These are phyloP conservation scores for Fusarium nygamai DNA, from an alignment of 2,329 filamentous ascomycete genomes.

Conservation along the genomic window DNA sequence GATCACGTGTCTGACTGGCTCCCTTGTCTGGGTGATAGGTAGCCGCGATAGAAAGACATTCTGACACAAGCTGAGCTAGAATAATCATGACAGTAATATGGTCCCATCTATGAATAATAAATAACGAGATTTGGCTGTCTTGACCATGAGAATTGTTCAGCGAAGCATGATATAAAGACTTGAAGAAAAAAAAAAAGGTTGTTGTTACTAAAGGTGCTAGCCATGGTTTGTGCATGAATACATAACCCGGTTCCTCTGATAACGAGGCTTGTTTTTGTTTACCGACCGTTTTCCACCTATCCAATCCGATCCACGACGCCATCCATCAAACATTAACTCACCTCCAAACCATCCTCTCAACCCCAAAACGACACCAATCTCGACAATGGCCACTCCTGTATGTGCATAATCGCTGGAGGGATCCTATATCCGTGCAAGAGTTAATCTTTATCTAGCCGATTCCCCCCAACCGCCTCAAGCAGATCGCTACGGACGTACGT, in stretches of 20 bases:
- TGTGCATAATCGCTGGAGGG: constrained; percentile 4
- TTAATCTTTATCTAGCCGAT: constrained; percentile 69
- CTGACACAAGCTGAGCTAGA: constrained; percentile 32
- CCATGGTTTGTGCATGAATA: constrained; percentile 27
- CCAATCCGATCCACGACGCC: constrained; percentile 33
- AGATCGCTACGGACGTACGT: constrained; percentile 85
- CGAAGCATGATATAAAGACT: constrained; percentile 11
- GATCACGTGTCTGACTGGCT: constrained; percentile 8
- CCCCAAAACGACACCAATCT: constrained; percentile 23
- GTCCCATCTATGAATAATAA: constrained; percentile 6
- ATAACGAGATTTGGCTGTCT: background rate
- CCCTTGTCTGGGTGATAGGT: background rate
- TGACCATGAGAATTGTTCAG: background rate
- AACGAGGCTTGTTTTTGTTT: constrained; percentile 46
- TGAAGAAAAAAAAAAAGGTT: too few relatives aligned
- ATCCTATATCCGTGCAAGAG: background rate
- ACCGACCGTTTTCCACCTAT: constrained; percentile 38
- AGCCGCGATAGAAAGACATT: constrained; percentile 44
- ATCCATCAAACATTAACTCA: constrained; percentile 27
- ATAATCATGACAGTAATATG: constrained; percentile 6
- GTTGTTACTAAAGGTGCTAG: constrained; percentile 21
- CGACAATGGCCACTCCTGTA: constrained; percentile 54
- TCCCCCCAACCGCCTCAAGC: constrained; percentile 78
- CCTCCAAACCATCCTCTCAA: constrained; percentile 35
- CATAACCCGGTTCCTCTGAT: constrained; percentile 33